Evolutionary conservation across 345 rosid species (phyloP).

Genomic region (Eucalyptus pauciflora): DNA sequence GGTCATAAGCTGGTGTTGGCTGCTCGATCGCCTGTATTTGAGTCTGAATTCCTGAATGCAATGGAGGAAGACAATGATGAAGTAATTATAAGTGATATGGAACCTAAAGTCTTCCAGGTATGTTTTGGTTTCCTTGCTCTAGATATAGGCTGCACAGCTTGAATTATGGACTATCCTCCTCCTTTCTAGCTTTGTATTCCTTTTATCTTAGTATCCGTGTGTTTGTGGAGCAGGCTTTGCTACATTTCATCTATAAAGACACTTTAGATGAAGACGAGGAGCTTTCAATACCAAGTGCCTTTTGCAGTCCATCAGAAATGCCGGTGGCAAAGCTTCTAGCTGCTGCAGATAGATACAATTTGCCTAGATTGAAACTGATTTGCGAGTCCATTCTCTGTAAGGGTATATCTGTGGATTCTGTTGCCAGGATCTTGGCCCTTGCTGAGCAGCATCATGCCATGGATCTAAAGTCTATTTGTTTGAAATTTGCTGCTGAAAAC

Average conservation of each 20-base stretch:
- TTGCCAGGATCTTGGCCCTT: constrained; percentile 64
- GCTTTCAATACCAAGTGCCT: constrained; percentile 32
- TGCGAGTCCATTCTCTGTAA: constrained; percentile 90
- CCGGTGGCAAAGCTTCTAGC: constrained; percentile 69
- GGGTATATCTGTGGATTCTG: constrained; percentile 65
- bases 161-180: neutral
- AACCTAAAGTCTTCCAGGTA: constrained; percentile 88
- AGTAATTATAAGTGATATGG: constrained; percentile 55
- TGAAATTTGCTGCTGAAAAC: constrained; percentile 90
- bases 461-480: constrained; percentile 71
- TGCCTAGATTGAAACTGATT: constrained; percentile 75
- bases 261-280: constrained; percentile 64
- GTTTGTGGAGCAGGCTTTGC: constrained; percentile 51
- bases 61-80: constrained; percentile 48
- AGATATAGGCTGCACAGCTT: neutral
- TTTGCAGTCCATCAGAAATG: constrained; percentile 31
- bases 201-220: neutral
- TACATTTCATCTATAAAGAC: constrained; percentile 67
- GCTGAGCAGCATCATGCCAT: constrained; percentile 70
- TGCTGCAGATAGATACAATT: constrained; percentile 74
- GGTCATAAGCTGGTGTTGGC: constrained; percentile 85
- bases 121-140: neutral
- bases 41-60: constrained; percentile 48
- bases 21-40: constrained; percentile 81
- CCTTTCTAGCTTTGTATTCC: neutral